Evolutionary conservation across 331 rosid genomes (phyloP), one percentile per base, ranked within the genome.

Genomic region (Quercus phellos): DNA sequence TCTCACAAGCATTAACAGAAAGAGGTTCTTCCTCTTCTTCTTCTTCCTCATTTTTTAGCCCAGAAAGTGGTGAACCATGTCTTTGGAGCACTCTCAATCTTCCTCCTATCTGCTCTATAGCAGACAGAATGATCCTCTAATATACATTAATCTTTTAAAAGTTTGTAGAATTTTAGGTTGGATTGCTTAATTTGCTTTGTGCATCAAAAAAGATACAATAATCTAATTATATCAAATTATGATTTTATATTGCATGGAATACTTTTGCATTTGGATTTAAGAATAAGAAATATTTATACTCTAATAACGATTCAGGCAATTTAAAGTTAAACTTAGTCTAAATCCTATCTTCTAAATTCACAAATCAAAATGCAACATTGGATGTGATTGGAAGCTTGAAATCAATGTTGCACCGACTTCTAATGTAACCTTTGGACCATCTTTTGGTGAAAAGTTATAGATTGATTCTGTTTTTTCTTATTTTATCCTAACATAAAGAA

Each of bases 21-120:
- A 51, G 7, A 21, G 35, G 22, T 32, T 21, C 38, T 19, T 30
- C 73, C 30, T 63, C 69, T 4, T 26, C 70, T 30, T 29, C 70
- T 46, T 46, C 51, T 46, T 12, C 22, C 35, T 63, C 43, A 29
- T 63, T 58, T 22, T 58, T 13, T 10, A 29, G 70, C 70, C 14
- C 43, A 29, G 43, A 63, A 63, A 63, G 12, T 11, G 32, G 70
- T 5, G 70, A 29, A 16, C 35, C 18, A 2, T 13, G 19, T 63
- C 46, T 29, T 63, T 63, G 70, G 70, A 63, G 70, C 43, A 27
- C 70, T 63, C 70, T 63, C 43, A 30, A 14, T 63, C 70, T 63
- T 29, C 32, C 43, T 29, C 32, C 70, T 10, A 21, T 58, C 30
- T 58, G 64, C 46, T 29, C 70, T 63, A 12, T 63, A 3, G 32